Evolutionary conservation across 73 alveolate species (phyloP), one percentile per base, ranked within the genome.

Genomic region (Paramecium pentaurelia): DNA sequence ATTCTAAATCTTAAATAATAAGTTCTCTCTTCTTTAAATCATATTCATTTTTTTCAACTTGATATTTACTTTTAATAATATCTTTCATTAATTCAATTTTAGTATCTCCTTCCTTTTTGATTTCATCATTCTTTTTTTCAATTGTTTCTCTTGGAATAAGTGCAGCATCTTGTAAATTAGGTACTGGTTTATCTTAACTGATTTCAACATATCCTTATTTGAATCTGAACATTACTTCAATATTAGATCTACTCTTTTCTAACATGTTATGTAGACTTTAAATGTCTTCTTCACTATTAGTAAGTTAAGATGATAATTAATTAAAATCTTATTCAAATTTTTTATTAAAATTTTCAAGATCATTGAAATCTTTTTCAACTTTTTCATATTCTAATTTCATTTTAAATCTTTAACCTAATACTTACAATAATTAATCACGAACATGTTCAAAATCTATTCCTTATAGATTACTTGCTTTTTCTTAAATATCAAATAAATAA

Each of bases 131-230:
- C 44, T 89, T 71, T 40, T 71, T 45, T 8, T 89, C 94, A 25
- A 89, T 89, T 12, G 80, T 85, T 20, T 71, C 84, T 89, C 94
- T 89, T 5, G 94, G 94, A 20, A 89, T 89, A 14, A 89, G 77
- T 16, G 75, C 84, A 0, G 94, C 94, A 70, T 89, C 94, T 9
- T 54, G 16, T 22, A 89, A 71, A 71, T 83, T 71, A 0, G 94
- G 94, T 22, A 89, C 94, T 8, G 94, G 94, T 30, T 89, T 89
- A 16, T 89, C 94, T 7, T 77, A 42, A 27, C 92, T 77, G 8
- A 89, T 89, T 54, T 89, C 94, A 34, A 89, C 94, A 45, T 71
- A 89, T 11, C 94, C 94, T 71, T 89, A 49, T 54, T 89, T 89
- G 30, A 89, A 89, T 89, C 94, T 89, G 16, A 89, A 32, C 64